Percentiles rank a stretch among this genome's conserved stretches.
Conservation (phyloP, 2,329 filamentous ascomycete species). For the Cadophora sp. region DNA sequence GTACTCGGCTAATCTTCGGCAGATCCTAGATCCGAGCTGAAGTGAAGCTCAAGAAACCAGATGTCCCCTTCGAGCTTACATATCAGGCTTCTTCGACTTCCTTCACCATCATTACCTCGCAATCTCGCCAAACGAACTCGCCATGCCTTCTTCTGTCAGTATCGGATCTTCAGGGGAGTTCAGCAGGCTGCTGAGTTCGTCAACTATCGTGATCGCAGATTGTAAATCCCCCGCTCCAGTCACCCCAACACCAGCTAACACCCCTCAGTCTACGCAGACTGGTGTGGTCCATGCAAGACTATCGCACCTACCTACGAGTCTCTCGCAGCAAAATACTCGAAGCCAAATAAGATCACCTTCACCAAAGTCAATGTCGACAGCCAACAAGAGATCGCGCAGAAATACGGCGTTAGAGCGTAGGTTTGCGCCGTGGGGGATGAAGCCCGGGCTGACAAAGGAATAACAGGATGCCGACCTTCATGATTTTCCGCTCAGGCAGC, state of each 20-base stretch:
- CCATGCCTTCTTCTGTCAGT: slow-evolving; percentile 49
- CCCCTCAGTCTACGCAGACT: slow-evolving; percentile 84
- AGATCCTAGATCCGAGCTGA: slow-evolving; percentile 4
- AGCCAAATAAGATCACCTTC: slow-evolving; percentile 85
- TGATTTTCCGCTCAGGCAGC: slow-evolving; percentile 81
- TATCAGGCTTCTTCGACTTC: slow-evolving; percentile 1
- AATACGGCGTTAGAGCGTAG: slow-evolving; percentile 80
- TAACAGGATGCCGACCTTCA: slow-evolving; percentile 84
- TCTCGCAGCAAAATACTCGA: slow-evolving; percentile 79
- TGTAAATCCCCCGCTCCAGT: slow-evolving; percentile 64
- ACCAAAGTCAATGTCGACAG: slow-evolving; percentile 90
- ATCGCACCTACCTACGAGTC: slow-evolving; percentile 90
- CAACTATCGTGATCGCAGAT: slow-evolving; percentile 84
- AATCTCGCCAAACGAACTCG: neutral
- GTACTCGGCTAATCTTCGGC: slow-evolving; percentile 8
- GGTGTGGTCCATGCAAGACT: slow-evolving; percentile 92
- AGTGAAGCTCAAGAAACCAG: slow-evolving; percentile 17
- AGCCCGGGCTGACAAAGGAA: slow-evolving; percentile 22
- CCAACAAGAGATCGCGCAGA: slow-evolving; percentile 77
- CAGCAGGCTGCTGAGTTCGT: slow-evolving; percentile 72
- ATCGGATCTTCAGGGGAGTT: slow-evolving; percentile 76
- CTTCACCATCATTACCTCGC: neutral
- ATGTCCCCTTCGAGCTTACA: slow-evolving; percentile 21
- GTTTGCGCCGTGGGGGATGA: slow-evolving; percentile 38
- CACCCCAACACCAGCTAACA: slow-evolving; percentile 40